Base-by-base conservation (phyloP, 2,329 filamentous ascomycete genomes). In the Nothophoma quercina region DNA sequence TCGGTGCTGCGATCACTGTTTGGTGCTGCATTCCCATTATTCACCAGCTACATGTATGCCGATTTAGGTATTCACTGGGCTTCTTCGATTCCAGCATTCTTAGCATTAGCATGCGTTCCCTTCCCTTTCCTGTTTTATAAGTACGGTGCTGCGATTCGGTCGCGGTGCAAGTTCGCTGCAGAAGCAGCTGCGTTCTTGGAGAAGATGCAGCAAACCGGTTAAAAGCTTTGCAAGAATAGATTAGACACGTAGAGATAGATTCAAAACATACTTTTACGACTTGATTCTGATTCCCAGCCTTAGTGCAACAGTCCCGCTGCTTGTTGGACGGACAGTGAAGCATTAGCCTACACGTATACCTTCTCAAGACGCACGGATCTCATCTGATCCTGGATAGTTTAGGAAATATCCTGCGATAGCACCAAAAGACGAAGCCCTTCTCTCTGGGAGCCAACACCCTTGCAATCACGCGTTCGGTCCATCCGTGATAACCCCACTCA, bases 51-150 rank as follows among this genome's bases (percentile, higher is more conserved):
- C 35, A 77, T 81, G 74, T 81, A 78, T 41, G 19, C 69, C 4
- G 64, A 73, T 28, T 65, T 81, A 18, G 78, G 78, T 9, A 77
- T 79, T 16, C 75, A 79, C 55, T 81, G 78, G 79, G 79, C 78
- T 2, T 75, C 75, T 5, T 74, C 70, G n/a, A 63, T 81, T 25
- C 77, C 77, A 0, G 79, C 73, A 0, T 80, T 80, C 62, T 53
- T 81, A 25, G 77, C 77, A 0, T 55, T 80, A n/a, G 74, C 71
- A 2, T 78, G 75, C 36, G 67, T 78, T 3, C 63, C 62, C 2
- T 62, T 88, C 67, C 88, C 89, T 0, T 87, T 88, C 69, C 68
- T 92, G 10, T 89, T 92, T 70, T 88, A 88, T 75, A 85, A 81
- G 60, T 90, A 89, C 68, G 89, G 88, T 23, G 75, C 70, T 6